Percentiles rank a stretch among this genome's conserved stretches.
These are phyloP conservation scores for Ophiostoma sp. DNA, from an alignment of 2,329 filamentous ascomycete species.

Conservation along the genomic window DNA sequence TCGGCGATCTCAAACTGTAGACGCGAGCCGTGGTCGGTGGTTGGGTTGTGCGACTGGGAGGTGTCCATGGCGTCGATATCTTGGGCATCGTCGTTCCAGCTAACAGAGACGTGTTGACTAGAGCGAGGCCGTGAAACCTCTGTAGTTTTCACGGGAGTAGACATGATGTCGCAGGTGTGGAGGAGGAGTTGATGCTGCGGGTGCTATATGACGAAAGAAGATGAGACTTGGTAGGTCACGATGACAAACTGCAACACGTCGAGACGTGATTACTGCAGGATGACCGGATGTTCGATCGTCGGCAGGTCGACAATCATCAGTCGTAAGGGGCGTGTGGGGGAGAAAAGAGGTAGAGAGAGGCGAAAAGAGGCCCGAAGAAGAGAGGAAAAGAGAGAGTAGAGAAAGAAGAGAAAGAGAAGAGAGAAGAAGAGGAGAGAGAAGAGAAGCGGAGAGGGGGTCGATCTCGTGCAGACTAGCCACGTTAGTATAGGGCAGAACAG, in stretches of 20 bases:
- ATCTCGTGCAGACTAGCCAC: neutral
- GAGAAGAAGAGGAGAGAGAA: neutral
- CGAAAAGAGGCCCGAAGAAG: neutral
- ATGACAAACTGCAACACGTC: neutral
- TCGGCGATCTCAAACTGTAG: slow-evolving; percentile 56
- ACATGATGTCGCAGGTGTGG: neutral
- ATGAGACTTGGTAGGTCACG: too few relatives aligned
- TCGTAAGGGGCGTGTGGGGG: too few relatives aligned
- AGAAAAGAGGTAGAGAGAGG: neutral
- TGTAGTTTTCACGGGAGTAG: slow-evolving; percentile 25
- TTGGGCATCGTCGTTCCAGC: slow-evolving; percentile 33
- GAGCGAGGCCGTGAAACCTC: slow-evolving; percentile 34
- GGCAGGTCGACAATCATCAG: neutral
- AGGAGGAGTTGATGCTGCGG: neutral
- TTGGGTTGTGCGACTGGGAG: neutral
- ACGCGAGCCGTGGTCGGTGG: slow-evolving; percentile 28
- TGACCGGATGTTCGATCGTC: neutral
- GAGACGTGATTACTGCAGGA: neutral
- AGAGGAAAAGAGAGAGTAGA: neutral
- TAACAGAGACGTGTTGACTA: slow-evolving; percentile 35
- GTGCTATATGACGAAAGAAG: too few relatives aligned
- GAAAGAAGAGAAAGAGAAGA: neutral
- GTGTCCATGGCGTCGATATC: slow-evolving; percentile 21
- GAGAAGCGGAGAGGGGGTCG: neutral
- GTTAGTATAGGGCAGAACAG: neutral